phyloP scores from a whole-genome alignment of 1,284 basidiomycete species.

The Ganoderma multipileum region DNA sequence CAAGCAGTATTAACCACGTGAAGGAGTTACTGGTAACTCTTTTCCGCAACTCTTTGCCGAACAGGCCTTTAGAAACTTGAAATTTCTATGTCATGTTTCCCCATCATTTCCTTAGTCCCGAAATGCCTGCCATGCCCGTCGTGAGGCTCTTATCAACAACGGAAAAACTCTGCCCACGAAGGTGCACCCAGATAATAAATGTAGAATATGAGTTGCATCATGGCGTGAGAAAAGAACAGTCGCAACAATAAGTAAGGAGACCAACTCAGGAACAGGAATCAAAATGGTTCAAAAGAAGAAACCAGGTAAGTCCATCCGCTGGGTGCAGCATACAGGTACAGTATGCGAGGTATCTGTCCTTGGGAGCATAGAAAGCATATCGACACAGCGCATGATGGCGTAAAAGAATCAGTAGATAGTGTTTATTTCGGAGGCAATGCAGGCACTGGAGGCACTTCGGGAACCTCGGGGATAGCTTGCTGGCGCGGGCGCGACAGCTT shows the following conservation, averaged over 20 bases:
- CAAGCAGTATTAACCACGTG: background rate
- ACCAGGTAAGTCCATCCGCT: background rate
- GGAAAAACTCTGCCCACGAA: no score
- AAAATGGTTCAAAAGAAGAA: background rate
- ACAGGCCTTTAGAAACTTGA: no score
- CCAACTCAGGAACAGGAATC: background rate
- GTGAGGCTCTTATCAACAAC: no score
- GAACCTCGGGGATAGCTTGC: conserved; percentile 29
- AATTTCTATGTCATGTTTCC: no score
- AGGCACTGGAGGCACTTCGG: conserved; percentile 32
- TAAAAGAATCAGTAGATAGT: background rate
- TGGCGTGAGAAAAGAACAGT: conserved; percentile 9
- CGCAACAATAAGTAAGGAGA: no score
- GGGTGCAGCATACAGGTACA: conserved; percentile 26
- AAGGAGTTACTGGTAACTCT: background rate
- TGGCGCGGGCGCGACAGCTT: conserved; percentile 47
- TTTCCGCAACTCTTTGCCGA: background rate
- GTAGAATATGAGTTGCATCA: conserved; percentile 14
- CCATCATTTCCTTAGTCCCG: no score
- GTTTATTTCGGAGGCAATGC: conserved; percentile 33
- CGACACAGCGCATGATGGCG: background rate
- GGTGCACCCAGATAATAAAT: conserved; percentile 19
- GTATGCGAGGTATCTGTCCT: conserved; percentile 36
- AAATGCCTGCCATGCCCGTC: no score
- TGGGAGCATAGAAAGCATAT: conserved; percentile 4